Base-by-base conservation (phyloP, 208 protist genomes). In the Herpetomonas tarakana region DNA sequence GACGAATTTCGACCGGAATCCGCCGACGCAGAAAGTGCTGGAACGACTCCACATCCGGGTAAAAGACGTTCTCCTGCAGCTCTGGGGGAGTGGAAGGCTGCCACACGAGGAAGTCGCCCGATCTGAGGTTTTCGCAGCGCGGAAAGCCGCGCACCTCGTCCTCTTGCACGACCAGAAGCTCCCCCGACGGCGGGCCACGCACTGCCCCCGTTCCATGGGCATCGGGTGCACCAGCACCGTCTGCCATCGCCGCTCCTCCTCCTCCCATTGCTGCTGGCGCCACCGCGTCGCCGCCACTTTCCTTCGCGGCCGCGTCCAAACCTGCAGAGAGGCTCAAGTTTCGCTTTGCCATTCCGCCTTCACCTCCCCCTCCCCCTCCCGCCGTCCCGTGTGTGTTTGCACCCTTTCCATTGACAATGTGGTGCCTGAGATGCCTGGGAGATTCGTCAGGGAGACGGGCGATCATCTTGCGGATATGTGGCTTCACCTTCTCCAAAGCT, bases 21-120 rank as follows among this genome's bases (percentile, higher is more conserved):
- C 74, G 63, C 31, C 76, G 77, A 16, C 51, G 64, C 54, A 92
- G 68, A 69, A 93, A 95, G 52, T 91, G 76, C 59, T 92, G 86
- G 58, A 91, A 95, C 51, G 74, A 80, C 46, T 82, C 60, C 56
- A 92, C 79, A 62, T 93, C 71, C 30, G 76, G 73, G 71, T 91
- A 95, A 54, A 94, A 92, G 51, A 92, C 58, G 64, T 83, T 74
- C 19, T 67, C 72, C 30, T 67, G 68, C 58, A 89, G 70, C 22
- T 81, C 74, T 18, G 68, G 53, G 1, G 54, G 41, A n/a, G 69
- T 83, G 31, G 72, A 54, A 26, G 79, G 67, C 61, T 89, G 85
- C 86, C 81, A 84, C 22, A 84, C 71, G 26, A 84, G 55, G 64
- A 91, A 75, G 56, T 94, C 87, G 44, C 87, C 87, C 7, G 83